Conservation (phyloP, 228 moss, liverwort and hornwort species). For the Sphagnum fallax region DNA sequence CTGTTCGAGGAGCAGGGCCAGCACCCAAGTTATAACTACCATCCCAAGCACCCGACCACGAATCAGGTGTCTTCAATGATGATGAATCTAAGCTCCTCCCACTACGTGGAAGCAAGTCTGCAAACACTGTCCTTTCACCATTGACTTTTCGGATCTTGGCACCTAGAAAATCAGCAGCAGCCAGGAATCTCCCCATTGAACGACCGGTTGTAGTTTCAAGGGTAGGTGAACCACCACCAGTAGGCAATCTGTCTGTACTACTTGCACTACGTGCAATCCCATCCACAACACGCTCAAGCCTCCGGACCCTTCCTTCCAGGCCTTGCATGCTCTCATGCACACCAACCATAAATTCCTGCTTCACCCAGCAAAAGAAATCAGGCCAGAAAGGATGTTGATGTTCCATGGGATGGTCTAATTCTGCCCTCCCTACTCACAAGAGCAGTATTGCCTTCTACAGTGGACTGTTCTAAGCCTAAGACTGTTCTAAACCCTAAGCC, state of each 20-base stretch:
- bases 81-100: conserved; percentile 42
- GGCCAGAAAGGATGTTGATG: no score
- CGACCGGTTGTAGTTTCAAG: conserved; percentile 35
- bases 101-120: conserved; percentile 31
- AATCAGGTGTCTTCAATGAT: conserved; percentile 62
- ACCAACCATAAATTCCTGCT: conserved; percentile 71
- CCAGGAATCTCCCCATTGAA: conserved; percentile 42
- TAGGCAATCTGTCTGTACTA: conserved; percentile 25
- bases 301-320: conserved; percentile 60
- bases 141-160: conserved; percentile 41
- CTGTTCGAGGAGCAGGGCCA: conserved; percentile 17
- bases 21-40: conserved; percentile 26
- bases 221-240: conserved; percentile 19
- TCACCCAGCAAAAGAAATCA: background rate
- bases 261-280: conserved; percentile 24
- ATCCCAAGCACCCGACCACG: conserved; percentile 30
- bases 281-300: conserved; percentile 45
- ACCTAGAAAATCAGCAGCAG: conserved; percentile 38
- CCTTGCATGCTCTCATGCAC: conserved; percentile 68
- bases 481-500: no score
- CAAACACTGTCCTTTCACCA: conserved; percentile 37
- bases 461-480: no score
- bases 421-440: no score
- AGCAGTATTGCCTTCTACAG: no score
- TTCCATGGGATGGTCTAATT: no score